Base-by-base conservation (phyloP, 805 yeast genomes). In the Millerozyma miso region DNA sequence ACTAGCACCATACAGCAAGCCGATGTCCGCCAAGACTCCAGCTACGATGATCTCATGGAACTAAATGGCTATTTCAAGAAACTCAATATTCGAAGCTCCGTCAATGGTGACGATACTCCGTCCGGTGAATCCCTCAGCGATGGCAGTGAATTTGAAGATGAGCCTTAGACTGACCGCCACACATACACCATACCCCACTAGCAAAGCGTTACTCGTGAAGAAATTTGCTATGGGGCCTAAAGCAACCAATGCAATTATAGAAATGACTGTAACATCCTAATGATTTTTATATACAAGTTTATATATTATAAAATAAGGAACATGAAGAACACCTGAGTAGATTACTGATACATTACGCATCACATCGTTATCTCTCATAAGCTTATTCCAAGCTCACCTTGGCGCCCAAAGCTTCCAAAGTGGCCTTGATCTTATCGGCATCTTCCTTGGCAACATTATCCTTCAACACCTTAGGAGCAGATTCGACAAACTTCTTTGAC, bases 371-470 rank as follows among this genome's bases (percentile, higher is more conserved):
- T 10, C 10, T 23, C 10, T 7, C 29, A 7, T 23, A 13, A 15
- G 35, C 31, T 42, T 81, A 93, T 76, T 93, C 99, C 63, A 93
- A 74, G 45, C 80, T 55, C 59, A 93, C 78, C 79, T 93, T 93
- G 52, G 96, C 99, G 66, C 99, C 99, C 57, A 91, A 78, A 41
- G 81, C 93, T 74, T 93, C 99, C 62, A 93, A 77, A 49, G 95
- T 81, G 47, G 86, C 76, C 76, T 93, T 91, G 64, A 93, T 85
- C 79, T 90, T 89, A 59, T 91, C 97, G 53, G 98, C 98, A 58
- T 93, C 99, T 63, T 88, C 99, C 77, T 93, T 93, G 49, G 95
- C 84, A 48, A 93, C 89, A 57, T 89, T 88, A 58, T 93, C 99
- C 74, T 93, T 93, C 67, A 93, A 76, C 37, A 86, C 75, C 77